A percentile compares a stretch with the other conserved stretches of the same genome.
These are phyloP conservation scores for Boletus eberwhitei DNA, from an alignment of 768 basidiomycete species.

Conservation along the genomic window DNA sequence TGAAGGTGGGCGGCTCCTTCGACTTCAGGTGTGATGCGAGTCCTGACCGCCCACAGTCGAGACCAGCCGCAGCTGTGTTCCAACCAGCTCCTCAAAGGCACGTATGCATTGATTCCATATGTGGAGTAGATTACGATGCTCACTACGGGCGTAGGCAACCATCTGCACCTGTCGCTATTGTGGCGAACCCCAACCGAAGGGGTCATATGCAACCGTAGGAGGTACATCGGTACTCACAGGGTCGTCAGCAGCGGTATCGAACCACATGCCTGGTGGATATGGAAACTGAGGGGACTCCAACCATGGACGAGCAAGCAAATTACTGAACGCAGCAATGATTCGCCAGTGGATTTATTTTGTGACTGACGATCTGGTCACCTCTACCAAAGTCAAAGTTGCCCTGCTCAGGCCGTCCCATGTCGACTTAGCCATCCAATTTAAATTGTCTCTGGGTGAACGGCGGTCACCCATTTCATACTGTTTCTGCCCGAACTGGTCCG, in stretches of 20 bases:
- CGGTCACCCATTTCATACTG: too few relatives aligned
- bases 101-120: too few relatives aligned
- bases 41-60: constrained; percentile 44
- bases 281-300: background rate
- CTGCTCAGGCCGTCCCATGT: too few relatives aligned
- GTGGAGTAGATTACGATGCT: background rate
- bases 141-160: constrained; percentile 21
- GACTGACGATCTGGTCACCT: too few relatives aligned
- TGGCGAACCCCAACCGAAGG: constrained; percentile 59
- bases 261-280: background rate
- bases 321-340: too few relatives aligned
- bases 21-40: background rate
- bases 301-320: too few relatives aligned
- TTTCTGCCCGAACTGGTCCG: too few relatives aligned
- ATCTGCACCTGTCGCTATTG: constrained; percentile 60
- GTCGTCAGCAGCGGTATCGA: constrained; percentile 1
- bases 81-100: too few relatives aligned
- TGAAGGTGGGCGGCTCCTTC: constrained; percentile 49
- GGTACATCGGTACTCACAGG: background rate
- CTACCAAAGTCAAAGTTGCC: too few relatives aligned
- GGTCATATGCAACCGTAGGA: constrained; percentile 11
- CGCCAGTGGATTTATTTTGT: too few relatives aligned
- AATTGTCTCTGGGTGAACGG: too few relatives aligned
- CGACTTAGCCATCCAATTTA: too few relatives aligned
- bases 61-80: constrained; percentile 17